These are phyloP conservation scores for Dendrobium chrysotoxum DNA, from an alignment of 106 monocot genomes.

Conservation along the genomic window DNA sequence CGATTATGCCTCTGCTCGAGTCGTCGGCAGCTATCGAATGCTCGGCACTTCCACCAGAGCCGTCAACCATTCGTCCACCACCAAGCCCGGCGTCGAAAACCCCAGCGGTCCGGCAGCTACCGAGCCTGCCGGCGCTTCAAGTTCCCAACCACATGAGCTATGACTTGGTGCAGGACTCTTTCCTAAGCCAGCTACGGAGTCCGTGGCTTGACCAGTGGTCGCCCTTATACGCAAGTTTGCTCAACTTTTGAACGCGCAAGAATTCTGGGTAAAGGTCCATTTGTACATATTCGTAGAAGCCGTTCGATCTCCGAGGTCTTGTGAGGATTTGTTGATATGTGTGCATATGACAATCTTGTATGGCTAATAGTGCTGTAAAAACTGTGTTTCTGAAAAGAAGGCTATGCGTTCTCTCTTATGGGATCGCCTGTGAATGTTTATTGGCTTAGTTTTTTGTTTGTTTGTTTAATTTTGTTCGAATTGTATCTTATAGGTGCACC, in stretches of 20 bases:
- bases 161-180: conserved; percentile 51
- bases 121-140: conserved; percentile 27
- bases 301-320: too few relatives aligned
- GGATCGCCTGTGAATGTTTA: too few relatives aligned
- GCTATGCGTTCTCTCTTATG: too few relatives aligned
- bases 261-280: not conserved
- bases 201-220: conserved; percentile 60
- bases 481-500: too few relatives aligned
- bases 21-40: not conserved
- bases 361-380: too few relatives aligned
- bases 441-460: too few relatives aligned
- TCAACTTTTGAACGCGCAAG: conserved; percentile 32
- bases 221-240: conserved; percentile 37
- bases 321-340: too few relatives aligned
- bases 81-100: not conserved
- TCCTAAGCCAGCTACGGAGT: conserved; percentile 49
- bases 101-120: conserved; percentile 4
- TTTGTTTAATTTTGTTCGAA: too few relatives aligned
- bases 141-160: conserved; percentile 18
- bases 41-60: not conserved
- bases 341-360: too few relatives aligned
- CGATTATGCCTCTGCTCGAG: not conserved
- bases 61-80: not conserved
- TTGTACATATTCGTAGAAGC: not conserved
- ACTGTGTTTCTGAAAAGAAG: too few relatives aligned